Evolutionary conservation across 192 early-diverging fungal genomes (phyloP).

Genomic region (Linnemannia exigua): DNA sequence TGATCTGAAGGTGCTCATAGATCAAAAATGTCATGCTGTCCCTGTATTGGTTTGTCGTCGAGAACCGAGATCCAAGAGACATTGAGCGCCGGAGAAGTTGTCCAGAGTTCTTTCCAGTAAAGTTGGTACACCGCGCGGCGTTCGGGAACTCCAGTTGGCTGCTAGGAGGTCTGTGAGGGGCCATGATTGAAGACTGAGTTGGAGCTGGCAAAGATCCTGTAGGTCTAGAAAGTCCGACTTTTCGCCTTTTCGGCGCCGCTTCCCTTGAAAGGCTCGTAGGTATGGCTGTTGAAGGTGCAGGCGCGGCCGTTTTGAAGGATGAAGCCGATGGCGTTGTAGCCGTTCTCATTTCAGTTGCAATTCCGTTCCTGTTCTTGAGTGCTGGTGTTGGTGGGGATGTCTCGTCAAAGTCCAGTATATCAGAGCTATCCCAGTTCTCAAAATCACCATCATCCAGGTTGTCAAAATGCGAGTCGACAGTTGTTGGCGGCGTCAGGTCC

Average conservation of each 20-base stretch:
- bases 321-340: neutral
- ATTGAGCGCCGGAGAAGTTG: constrained; percentile 52
- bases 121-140: constrained; percentile 50
- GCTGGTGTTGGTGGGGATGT: neutral
- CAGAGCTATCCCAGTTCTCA: constrained; percentile 2
- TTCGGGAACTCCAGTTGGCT: constrained; percentile 54
- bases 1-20: constrained; percentile 60
- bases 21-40: constrained; percentile 58
- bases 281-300: neutral
- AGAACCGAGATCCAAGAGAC: constrained; percentile 52
- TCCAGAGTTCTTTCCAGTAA: constrained; percentile 46
- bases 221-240: constrained; percentile 38
- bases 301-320: neutral
- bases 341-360: neutral
- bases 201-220: neutral
- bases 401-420: neutral
- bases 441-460: neutral
- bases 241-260: constrained; percentile 32
- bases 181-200: neutral
- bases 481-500: neutral
- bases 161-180: constrained; percentile 33
- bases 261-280: neutral
- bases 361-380: neutral
- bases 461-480: neutral
- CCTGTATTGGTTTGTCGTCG: constrained; percentile 49